Base-by-base conservation (phyloP, 129 eudicot genomes). In the Lonicera japonica region DNA sequence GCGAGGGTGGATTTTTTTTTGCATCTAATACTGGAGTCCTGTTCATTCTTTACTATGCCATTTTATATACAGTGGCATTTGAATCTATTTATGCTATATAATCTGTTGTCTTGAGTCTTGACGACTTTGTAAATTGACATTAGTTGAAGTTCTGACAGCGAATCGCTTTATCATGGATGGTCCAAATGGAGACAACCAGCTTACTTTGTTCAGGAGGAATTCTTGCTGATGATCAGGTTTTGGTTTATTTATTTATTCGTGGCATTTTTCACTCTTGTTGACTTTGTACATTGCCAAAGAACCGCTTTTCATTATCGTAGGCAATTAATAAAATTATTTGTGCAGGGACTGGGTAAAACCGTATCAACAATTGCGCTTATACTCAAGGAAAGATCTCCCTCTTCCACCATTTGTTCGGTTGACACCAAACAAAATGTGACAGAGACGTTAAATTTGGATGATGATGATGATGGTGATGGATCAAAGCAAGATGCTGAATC, bases 171-270 rank as follows among this genome's bases (percentile, higher is more conserved):
- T 79, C 91, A 40, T 94, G 99, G 99, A 94, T 94, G 99, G 82
- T 84, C 58, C 89, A 85, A 60, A 94, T 88, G 74, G 99, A 94
- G 78, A 88, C 86, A 14, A 70, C 58, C 46, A 77, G 83, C 69
- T 48, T 58, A 64, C 83, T 76, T 40, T 94, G 99, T 71, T 80
- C 78, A 72, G 99, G 99, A 65, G 99, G 99, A 67, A 83, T 94
- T 66, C 94, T 94, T 78, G 99, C 99, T 5, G 99, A 94, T 79
- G 99, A 94, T 68, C 99, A 94, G 99, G 99, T 20, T 70, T 65
- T 19, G 24, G 25, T 53, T 61, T 10, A 43, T 59, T 45, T 50
- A 4, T 21, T 64, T 51, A 10, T 11, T 60, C 50, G 14, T 12
- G 2, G 34, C 45, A n/a, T 25, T 21, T 45, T 17, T 22, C 18